Conservation (phyloP, 1,284 basidiomycete species). For the Pholiota adiposa region DNA sequence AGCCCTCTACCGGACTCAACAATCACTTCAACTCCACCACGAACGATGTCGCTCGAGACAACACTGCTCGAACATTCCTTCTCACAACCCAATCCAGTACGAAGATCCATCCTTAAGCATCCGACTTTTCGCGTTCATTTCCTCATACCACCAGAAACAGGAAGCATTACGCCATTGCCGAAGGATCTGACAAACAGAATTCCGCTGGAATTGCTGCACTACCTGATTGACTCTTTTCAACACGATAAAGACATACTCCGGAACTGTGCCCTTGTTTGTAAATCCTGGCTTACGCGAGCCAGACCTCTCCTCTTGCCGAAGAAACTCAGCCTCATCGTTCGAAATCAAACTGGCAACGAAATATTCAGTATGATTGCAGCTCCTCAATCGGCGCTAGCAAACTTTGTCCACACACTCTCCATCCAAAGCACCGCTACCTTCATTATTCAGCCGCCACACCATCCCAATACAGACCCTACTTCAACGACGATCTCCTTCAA, state of each 20-base stretch:
- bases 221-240: conserved; percentile 1
- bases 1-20: background rate
- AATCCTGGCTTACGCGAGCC: conserved; percentile 1
- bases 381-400: background rate
- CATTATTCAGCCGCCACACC: background rate
- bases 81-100: background rate
- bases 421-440: conserved; percentile 6
- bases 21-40: background rate
- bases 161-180: background rate
- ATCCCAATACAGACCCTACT: background rate
- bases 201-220: conserved; percentile 4
- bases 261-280: conserved; percentile 6
- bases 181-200: background rate
- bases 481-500: conserved; percentile 5
- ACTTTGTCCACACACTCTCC: conserved; percentile 5
- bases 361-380: conserved; percentile 3
- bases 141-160: background rate
- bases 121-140: conserved; percentile 7
- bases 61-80: background rate
- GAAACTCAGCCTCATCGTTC: background rate
- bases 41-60: background rate
- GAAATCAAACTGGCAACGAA: conserved; percentile 1
- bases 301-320: conserved; percentile 6
- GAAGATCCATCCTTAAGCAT: conserved; percentile 9
- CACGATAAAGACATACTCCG: background rate